Conservation (phyloP, 257 asterid genomes). For the Catharanthus roseus region DNA sequence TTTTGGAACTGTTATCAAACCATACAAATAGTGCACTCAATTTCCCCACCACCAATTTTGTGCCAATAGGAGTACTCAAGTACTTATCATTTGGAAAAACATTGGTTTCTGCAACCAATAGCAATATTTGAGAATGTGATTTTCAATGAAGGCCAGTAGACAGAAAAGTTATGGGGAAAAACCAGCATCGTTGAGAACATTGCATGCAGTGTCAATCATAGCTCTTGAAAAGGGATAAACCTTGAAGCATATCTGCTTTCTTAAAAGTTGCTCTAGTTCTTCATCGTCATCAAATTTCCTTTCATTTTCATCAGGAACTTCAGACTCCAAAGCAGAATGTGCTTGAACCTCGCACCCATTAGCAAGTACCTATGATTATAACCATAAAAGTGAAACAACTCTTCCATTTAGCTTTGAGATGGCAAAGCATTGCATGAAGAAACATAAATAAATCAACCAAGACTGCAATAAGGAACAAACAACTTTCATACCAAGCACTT, state of each 20-base stretch:
- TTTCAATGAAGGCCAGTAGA: background rate
- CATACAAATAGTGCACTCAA: background rate
- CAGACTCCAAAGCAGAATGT: conserved; percentile 52
- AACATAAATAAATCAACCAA: background rate
- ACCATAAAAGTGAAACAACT: background rate
- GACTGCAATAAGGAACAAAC: background rate
- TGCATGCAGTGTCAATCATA: conserved; percentile 33
- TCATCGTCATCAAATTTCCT: conserved; percentile 61
- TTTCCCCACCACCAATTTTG: conserved; percentile 2
- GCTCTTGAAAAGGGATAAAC: conserved; percentile 81
- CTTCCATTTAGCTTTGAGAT: background rate
- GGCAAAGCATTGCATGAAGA: background rate
- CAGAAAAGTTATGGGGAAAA: background rate
- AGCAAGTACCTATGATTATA: conserved; percentile 58
- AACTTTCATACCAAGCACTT: background rate
- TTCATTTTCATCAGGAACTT: conserved; percentile 59
- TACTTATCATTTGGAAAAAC: background rate
- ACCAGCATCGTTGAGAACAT: conserved; percentile 5
- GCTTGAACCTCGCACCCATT: conserved; percentile 72
- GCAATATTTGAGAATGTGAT: background rate
- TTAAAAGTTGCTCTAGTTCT: conserved; percentile 79
- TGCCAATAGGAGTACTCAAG: background rate
- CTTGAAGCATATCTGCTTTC: conserved; percentile 77
- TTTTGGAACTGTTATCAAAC: background rate
- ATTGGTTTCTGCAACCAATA: background rate